Conservation (phyloP, 768 basidiomycete genomes). For the Serendipita sp. region DNA sequence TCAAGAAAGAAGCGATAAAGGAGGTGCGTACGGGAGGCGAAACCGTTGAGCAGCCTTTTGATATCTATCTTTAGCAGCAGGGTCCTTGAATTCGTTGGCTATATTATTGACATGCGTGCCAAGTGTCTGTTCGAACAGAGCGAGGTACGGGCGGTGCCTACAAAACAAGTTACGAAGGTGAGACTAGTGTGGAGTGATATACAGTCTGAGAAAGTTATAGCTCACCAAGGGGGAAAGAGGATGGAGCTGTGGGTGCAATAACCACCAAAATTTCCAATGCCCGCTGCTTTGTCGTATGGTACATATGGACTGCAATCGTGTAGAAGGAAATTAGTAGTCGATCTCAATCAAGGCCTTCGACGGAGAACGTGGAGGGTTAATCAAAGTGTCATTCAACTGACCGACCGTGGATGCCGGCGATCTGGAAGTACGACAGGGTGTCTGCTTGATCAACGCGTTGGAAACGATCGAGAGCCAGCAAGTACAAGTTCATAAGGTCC, state of each 20-base stretch:
- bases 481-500: slow-evolving; percentile 9
- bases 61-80: slow-evolving; percentile 17
- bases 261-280: slow-evolving; percentile 22
- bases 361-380: neutral
- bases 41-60: neutral
- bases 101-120: slow-evolving; percentile 26
- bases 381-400: neutral
- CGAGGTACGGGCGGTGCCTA: slow-evolving; percentile 35
- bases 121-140: slow-evolving; percentile 37
- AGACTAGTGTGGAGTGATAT: neutral
- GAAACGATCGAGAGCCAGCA: slow-evolving; percentile 14
- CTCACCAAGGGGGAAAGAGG: slow-evolving; percentile 34
- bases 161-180: neutral
- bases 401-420: slow-evolving; percentile 37
- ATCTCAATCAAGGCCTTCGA: neutral
- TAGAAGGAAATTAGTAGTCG: neutral
- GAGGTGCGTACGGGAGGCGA: neutral
- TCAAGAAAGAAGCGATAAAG: neutral
- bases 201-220: neutral
- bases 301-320: slow-evolving; percentile 20
- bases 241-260: slow-evolving; percentile 40
- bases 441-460: slow-evolving; percentile 19
- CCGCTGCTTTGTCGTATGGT: slow-evolving; percentile 27
- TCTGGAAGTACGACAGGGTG: slow-evolving; percentile 27
- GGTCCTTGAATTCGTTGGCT: slow-evolving; percentile 24